Conservation (phyloP, 306 rosid species). For the Glycine soja region DNA sequence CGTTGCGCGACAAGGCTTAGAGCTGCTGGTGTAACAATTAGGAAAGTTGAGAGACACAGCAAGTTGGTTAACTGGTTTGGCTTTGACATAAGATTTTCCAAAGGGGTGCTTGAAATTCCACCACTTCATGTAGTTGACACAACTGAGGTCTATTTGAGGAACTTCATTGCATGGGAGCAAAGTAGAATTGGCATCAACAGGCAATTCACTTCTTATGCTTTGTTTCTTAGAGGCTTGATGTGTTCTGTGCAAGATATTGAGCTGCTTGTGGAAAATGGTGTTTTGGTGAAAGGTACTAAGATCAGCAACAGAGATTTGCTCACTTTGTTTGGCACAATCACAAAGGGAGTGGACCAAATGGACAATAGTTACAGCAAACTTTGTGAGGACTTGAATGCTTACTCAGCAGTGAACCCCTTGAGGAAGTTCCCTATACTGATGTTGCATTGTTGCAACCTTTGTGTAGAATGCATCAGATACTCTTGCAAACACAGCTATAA, state of each 20-base stretch:
- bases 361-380: slow-evolving; percentile 44
- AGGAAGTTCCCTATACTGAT: slow-evolving; percentile 40
- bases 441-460: slow-evolving; percentile 38
- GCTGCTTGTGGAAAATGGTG: slow-evolving; percentile 40
- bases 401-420: slow-evolving; percentile 38
- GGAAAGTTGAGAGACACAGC: slow-evolving; percentile 11
- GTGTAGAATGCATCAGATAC: slow-evolving; percentile 31
- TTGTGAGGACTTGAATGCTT: slow-evolving; percentile 49
- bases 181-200: slow-evolving; percentile 40
- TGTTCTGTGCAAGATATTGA: slow-evolving; percentile 38
- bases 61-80: slow-evolving; percentile 20
- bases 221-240: slow-evolving; percentile 48
- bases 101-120: slow-evolving; percentile 46
- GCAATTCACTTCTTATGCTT: slow-evolving; percentile 51
- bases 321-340: slow-evolving; percentile 25
- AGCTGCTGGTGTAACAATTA: slow-evolving; percentile 46
- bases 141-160: slow-evolving; percentile 48
- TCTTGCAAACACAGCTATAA: slow-evolving; percentile 42
- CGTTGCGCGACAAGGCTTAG: slow-evolving; percentile 46
- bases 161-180: slow-evolving; percentile 53
- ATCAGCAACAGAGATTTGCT: slow-evolving; percentile 36
- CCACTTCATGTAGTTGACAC: slow-evolving; percentile 31
- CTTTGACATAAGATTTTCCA: slow-evolving; percentile 35
- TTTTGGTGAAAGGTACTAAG: slow-evolving; percentile 27
- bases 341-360: slow-evolving; percentile 43